Base-by-base conservation (phyloP, 2,329 filamentous ascomycete genomes). In the Hypoxylon sp. region DNA sequence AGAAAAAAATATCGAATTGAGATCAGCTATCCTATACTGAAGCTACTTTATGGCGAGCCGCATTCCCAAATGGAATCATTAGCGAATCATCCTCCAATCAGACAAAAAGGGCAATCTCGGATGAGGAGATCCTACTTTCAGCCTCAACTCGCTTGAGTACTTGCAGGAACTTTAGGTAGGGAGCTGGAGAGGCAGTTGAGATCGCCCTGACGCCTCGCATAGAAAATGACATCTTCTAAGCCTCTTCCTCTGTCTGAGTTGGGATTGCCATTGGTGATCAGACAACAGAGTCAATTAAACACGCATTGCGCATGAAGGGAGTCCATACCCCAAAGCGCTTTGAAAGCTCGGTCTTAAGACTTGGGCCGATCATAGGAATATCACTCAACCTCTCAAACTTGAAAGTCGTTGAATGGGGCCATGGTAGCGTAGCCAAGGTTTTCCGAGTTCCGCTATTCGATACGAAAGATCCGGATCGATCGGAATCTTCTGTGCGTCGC, bases 391-490 rank as follows among this genome's bases (percentile, higher is more conserved):
- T 61, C 54, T 68, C 47, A 60, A 52, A 60, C 62, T 54, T 5
- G 37, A 66, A 42, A 44, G 26, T n/a, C 29, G 51, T 55, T 24
- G 42, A 54, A 60, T 47, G 59, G 59, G 54, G 46, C 62, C 47
- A 55, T 50, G 51, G 31, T 35, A 64, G 59, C 48, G 31, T 33
- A 64, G 59, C 50, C 63, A 63, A 60, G 66, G 42, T 35, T 50
- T 26, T 54, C 63, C 54, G 58, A 37, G 52, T 62, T 61, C 65
- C 64, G 62, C 59, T 44, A 61, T 63, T 67, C 17, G 60, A 65
- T 37, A 66, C 48, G 55, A 50, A 37, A 69, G 69, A 71, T 69
- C 69, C 69, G 71, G 71, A 68, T 73, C 71, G 71, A 73, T 73
- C 71, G 71, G 71, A 67, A 69, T 64, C 66, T 71, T 50, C 60